Conservation (phyloP, 1,139 yeast genomes). For the Zygoascus hellenicus region DNA sequence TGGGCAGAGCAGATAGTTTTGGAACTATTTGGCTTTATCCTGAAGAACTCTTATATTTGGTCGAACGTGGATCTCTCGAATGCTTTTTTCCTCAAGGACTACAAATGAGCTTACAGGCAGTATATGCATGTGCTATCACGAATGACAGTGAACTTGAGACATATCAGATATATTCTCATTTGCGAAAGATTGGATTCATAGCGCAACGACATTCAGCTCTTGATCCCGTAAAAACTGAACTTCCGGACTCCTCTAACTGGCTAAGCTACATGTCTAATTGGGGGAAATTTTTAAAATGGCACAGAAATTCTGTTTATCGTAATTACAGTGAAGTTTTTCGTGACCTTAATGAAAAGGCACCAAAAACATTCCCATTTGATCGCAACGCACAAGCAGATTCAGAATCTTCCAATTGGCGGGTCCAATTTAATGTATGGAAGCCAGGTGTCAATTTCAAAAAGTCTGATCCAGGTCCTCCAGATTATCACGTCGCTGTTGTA, state of each 20-base stretch:
- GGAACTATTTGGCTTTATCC: slow-evolving; percentile 49
- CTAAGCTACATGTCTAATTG: no score
- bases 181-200: slow-evolving; percentile 76
- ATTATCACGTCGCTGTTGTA: slow-evolving; percentile 62
- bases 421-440: slow-evolving; percentile 71
- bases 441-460: slow-evolving; percentile 65
- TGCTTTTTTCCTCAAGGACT: slow-evolving; percentile 42
- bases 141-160: slow-evolving; percentile 47
- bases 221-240: no score
- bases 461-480: slow-evolving; percentile 63
- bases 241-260: no score
- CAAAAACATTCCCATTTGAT: no score
- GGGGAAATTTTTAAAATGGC: no score
- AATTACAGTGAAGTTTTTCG: neutral
- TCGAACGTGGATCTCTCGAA: slow-evolving; percentile 76
- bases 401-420: no score
- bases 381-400: no score
- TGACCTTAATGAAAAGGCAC: neutral
- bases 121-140: slow-evolving; percentile 51
- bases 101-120: slow-evolving; percentile 58
- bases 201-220: slow-evolving; percentile 37
- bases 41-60: slow-evolving; percentile 69
- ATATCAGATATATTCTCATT: slow-evolving; percentile 65
- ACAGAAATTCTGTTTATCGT: neutral
- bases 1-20: slow-evolving; percentile 54